These are phyloP conservation scores for Teratosphaeria pseudoeucalypti DNA, from an alignment of 2,329 filamentous ascomycete species.

Conservation along the genomic window DNA sequence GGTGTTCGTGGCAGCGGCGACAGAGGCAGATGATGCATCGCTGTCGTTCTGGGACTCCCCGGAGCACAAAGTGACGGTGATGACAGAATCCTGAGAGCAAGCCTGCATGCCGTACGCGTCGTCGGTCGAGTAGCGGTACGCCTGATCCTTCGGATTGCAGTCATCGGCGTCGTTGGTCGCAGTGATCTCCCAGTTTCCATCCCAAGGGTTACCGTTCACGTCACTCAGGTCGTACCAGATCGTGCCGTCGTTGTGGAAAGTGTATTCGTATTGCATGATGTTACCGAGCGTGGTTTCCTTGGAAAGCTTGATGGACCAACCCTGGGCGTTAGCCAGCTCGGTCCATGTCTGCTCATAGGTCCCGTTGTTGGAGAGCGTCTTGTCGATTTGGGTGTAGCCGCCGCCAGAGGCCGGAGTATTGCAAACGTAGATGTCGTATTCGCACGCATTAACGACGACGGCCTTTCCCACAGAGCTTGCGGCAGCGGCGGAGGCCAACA, in stretches of 20 bases:
- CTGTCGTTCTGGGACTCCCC: constrained; percentile 14
- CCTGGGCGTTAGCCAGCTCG: constrained; percentile 22
- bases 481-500: constrained; percentile 16
- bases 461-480: constrained; percentile 16
- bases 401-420: constrained; percentile 16
- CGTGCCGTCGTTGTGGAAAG: constrained; percentile 25
- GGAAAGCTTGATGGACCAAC: constrained; percentile 32
- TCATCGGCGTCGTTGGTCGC: constrained; percentile 12
- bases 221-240: constrained; percentile 31
- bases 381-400: constrained; percentile 14
- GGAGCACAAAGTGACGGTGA: constrained; percentile 29
- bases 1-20: constrained; percentile 5
- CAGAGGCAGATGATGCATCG: constrained; percentile 4
- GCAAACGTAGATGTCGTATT: constrained; percentile 18
- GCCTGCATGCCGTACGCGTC: constrained; percentile 30
- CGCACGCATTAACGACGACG: constrained; percentile 20
- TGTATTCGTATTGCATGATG: constrained; percentile 31
- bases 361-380: constrained; percentile 9
- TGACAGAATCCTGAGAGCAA: constrained; percentile 21
- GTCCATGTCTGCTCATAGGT: constrained; percentile 25
- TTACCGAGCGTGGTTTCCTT: constrained; percentile 13
- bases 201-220: constrained; percentile 29
- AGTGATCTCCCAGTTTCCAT: constrained; percentile 27
- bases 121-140: constrained; percentile 29
- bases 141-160: constrained; percentile 23